Base-by-base conservation (phyloP, 306 rosid genomes). In the Fragaria vesca region DNA sequence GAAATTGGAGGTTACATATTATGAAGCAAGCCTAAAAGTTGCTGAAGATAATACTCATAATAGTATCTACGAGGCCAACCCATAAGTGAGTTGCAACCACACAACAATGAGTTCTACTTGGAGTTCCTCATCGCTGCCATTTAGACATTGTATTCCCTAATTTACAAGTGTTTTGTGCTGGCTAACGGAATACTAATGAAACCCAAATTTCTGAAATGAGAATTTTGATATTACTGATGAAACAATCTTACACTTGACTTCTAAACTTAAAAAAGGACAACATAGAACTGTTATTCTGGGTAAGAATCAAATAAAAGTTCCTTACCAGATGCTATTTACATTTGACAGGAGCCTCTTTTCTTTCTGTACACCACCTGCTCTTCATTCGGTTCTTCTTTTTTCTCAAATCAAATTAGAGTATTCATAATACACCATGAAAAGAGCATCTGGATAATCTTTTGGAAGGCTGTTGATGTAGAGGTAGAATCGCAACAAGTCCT, bases 401-500 rank as follows among this genome's bases (percentile, higher is more conserved):
- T 76, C 75, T 76, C 79, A 62, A 69, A 74, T 82, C 88, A 95
- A 80, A 95, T 86, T 34, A 89, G 79, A 80, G 43, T 95, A 95
- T 78, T 95, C 99, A 65, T 89, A 95, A 76, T 95, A 95, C 81
- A 93, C 87, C 82, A 91, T 70, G 84, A 95, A 95, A 73, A 91
- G 99, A 72, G 97, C 92, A 73, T 95, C 99, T 0, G 99, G 97
- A 74, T 86, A 78, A 80, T 93, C 96, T 81, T 93, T 95, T 13
- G 99, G 99, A 38, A 95, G 78, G 90, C 96, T 86, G 81, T 86
- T 93, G 82, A 95, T 81, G 28, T 93, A 95, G 81, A 91, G 97
- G 84, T 91, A 91, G 86, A 95, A 95, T 1, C 90, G 89, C 79
- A 89, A 81, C 78, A 93, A 76, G 69, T 95, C 98, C 78, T 95